Conservation (phyloP, 2,329 filamentous ascomycete genomes). For the Tolypocladium cylindrosporum region DNA sequence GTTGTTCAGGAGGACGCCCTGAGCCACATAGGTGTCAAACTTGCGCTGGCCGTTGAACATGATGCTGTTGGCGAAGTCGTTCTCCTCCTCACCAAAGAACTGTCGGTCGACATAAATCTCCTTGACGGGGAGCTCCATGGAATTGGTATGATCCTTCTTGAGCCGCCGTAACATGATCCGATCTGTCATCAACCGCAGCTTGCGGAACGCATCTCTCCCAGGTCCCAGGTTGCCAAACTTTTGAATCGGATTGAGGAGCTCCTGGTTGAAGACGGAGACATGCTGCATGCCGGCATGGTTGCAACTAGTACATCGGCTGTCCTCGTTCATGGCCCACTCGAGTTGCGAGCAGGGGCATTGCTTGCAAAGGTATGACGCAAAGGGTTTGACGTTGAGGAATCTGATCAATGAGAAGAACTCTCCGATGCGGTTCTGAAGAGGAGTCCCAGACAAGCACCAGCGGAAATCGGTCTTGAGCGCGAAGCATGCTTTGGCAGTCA, state of each 20-base stretch:
- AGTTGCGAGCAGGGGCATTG: slow-evolving; percentile 69
- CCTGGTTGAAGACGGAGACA: slow-evolving; percentile 73
- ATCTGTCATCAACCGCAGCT: slow-evolving; percentile 80
- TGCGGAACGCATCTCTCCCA: slow-evolving; percentile 63
- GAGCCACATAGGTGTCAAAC: slow-evolving; percentile 92
- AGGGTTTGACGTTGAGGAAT: slow-evolving; percentile 81
- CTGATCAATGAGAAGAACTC: slow-evolving; percentile 93
- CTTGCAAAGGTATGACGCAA: slow-evolving; percentile 91
- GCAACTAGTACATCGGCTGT: slow-evolving; percentile 63
- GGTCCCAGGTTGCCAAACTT: slow-evolving; percentile 48
- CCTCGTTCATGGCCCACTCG: slow-evolving; percentile 71
- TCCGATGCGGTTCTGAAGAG: slow-evolving; percentile 92
- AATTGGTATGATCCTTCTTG: slow-evolving; percentile 86
- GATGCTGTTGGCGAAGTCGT: slow-evolving; percentile 90
- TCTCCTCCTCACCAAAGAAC: slow-evolving; percentile 93
- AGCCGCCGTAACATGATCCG: slow-evolving; percentile 92
- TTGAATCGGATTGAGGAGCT: slow-evolving; percentile 77
- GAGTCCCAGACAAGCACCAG: slow-evolving; percentile 93
- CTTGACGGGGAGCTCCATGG: slow-evolving; percentile 95
- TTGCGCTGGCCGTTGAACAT: slow-evolving; percentile 84
- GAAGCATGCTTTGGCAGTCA: slow-evolving; percentile 92
- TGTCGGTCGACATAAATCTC: slow-evolving; percentile 86
- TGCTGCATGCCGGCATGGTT: slow-evolving; percentile 31
- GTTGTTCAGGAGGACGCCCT: slow-evolving; percentile 90
- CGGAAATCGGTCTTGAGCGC: slow-evolving; percentile 80